Conservation (phyloP, 2,329 filamentous ascomycete genomes). For the Cladosporium cucumerinum region DNA sequence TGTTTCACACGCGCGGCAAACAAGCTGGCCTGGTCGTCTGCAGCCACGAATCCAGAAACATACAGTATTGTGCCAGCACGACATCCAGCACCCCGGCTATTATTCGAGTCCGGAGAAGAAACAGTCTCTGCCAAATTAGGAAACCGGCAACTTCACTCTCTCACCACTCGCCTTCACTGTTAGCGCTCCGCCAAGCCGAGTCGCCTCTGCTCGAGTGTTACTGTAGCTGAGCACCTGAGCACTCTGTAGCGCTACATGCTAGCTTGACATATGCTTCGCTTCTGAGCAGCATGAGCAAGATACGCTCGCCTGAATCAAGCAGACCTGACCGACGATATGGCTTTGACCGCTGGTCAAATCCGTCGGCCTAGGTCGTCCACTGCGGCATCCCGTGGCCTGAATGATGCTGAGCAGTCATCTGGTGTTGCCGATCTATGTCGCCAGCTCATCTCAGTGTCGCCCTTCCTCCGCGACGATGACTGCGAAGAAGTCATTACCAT, state of each 20-base stretch:
- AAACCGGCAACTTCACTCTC: conserved; percentile 5
- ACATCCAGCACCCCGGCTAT: background rate
- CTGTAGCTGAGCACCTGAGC: conserved; percentile 14
- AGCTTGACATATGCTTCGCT: background rate
- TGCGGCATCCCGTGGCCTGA: conserved; percentile 26
- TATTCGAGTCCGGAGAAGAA: background rate
- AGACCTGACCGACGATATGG: conserved; percentile 25
- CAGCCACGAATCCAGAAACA: background rate
- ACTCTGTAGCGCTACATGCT: background rate
- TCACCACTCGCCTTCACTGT: background rate
- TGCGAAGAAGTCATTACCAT: conserved; percentile 2
- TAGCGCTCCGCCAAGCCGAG: conserved; percentile 10
- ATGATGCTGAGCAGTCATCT: conserved; percentile 27
- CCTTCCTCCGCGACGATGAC: background rate
- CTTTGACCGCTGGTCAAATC: conserved; percentile 23
- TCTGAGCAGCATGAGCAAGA: conserved; percentile 23
- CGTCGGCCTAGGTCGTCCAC: conserved; percentile 27
- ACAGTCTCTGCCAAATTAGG: conserved; percentile 3
- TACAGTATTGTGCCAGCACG: background rate
- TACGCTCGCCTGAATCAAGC: conserved; percentile 13
- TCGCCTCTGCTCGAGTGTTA: conserved; percentile 5
- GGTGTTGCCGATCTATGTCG: conserved; percentile 26
- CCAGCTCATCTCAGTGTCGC: conserved; percentile 18
- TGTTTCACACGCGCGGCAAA: conserved; percentile 10
- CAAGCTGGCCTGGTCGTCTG: background rate